Evolutionary conservation across 1,284 basidiomycete species (phyloP), one percentile per base, ranked within the genome.

Genomic region (Boletus semigastroideus): DNA sequence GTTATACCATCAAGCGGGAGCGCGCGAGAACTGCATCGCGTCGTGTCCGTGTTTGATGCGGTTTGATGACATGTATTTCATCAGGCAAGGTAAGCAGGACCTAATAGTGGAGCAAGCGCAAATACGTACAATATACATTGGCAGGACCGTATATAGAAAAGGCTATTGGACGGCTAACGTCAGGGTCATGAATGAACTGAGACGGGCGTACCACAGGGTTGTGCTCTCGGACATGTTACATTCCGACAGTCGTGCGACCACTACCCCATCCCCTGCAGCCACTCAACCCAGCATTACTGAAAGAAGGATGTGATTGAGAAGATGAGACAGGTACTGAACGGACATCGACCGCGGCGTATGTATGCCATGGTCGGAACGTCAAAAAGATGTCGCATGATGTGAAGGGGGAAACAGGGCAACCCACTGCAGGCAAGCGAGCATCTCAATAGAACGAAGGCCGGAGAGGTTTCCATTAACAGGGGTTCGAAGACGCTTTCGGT

Each of bases 101-200:
- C 46, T 66, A 55, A 65, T 57, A 56, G 55, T 48, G 61, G 34
- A n/a, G 62, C 52, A 47, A 42, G 56, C 6, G 41, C 20, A 38
- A 67, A 60, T 64, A 67, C 65, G 62, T 64, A 64, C 62, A 58
- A 44, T 25, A 17, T 16, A 16, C 36, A 42, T 36, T 51, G 37
- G 17, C 28, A 41, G 22, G 46, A 45, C 56, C 49, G 46, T 3
- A 67, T 67, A 56, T 57, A 46, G 61, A 59, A 63, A 42, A 22
- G 22, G 49, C 10, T 36, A 39, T 38, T 49, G 53, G 31, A 49
- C 39, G 50, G 54, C 34, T 46, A 27, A 38, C 5, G 28, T 17
- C 38, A 57, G 61, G 57, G 61, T 45, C 53, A n/a, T 39, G 25
- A n/a, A 34, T 48, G 44, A 49, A 8, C 38, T 62, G 44, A 47